These are phyloP conservation scores for Termitomyces sp. DNA, from an alignment of 768 basidiomycete species.

Conservation along the genomic window DNA sequence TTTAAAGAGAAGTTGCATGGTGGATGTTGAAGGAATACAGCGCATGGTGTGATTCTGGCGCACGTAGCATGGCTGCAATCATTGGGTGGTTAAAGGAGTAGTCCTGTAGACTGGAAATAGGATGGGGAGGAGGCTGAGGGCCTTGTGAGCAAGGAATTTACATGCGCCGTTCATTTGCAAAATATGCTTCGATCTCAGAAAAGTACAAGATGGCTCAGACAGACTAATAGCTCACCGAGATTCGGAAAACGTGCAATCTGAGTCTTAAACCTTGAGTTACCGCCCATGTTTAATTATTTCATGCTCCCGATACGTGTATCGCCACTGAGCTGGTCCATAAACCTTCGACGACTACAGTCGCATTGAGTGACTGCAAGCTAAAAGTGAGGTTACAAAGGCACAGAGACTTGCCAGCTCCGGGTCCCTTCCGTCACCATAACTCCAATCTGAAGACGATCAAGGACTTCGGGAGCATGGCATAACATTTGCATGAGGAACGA, in stretches of 20 bases:
- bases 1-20: too few relatives aligned
- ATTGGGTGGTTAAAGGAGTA: conserved; percentile 28
- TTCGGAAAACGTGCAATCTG: conserved; percentile 15
- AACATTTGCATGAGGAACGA: conserved; percentile 31
- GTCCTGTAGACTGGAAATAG: conserved; percentile 18
- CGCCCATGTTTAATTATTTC: conserved; percentile 42
- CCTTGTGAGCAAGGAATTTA: conserved; percentile 18
- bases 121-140: conserved; percentile 11
- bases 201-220: background rate
- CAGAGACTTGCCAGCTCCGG: conserved; percentile 29
- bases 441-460: conserved; percentile 32
- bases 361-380: background rate
- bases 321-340: conserved; percentile 35
- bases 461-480: conserved; percentile 28
- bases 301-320: conserved; percentile 34
- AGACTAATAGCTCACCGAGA: conserved; percentile 2
- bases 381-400: background rate
- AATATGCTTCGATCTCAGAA: conserved; percentile 14
- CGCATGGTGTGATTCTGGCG: too few relatives aligned
- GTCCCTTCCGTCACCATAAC: conserved; percentile 26
- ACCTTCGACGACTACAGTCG: conserved; percentile 29
- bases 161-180: conserved; percentile 21
- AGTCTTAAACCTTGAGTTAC: conserved; percentile 31
- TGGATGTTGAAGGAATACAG: too few relatives aligned
- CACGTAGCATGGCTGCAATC: too few relatives aligned